Base-by-base conservation (phyloP, 1,284 basidiomycete genomes). In the Cystobasidiaceae sp. region DNA sequence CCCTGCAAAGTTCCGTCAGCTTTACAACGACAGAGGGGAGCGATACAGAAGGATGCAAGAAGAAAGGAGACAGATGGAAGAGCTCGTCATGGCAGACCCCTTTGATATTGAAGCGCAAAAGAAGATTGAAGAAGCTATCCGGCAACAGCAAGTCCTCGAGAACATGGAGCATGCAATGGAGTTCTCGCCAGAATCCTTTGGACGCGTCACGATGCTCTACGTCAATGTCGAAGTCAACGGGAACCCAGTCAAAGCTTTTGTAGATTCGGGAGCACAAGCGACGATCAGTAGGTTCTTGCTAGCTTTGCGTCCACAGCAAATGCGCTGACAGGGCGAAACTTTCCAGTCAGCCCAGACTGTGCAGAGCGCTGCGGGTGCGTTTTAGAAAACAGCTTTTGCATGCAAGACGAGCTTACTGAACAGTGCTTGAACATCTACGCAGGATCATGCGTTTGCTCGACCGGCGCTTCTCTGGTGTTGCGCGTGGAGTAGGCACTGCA, bases 261-360 rank as follows among this genome's bases (percentile, higher is more conserved):
- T 98, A 25, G 94, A 98, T 75, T 94, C 91, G 70, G 94, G 94
- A 27, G 94, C 96, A 2, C 96, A 98, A 72, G 85, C 86, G 61
- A 97, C 94, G 0, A 97, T 97, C 79, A 96, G 91, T 93, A 70
- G 75, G 89, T 80, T 17, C 25, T 48, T 9, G 44, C 23, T 13
- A 33, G 4, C 9, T 25, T 27, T 13, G 33, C 25, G 33, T 28
- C 44, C 34, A 23, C n/a, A 15, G 15, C 33, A 32, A 17, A 45
- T 19, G 25, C 7, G 6, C 27, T 28, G 11, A 21, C 33, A 60
- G 27, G 61, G 46, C 19, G 33, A 45, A 8, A 54, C 11, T 46
- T 60, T 49, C 5, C 70, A 93, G 92, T 97, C 85, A 93, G 88
- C 66, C 93, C 96, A 0, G 89, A 90, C 67, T 93, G 89, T 71